A percentile compares a stretch with the other conserved stretches of the same genome.
Conservation (phyloP, 148 eudicot species). For the Camellia sinensis region DNA sequence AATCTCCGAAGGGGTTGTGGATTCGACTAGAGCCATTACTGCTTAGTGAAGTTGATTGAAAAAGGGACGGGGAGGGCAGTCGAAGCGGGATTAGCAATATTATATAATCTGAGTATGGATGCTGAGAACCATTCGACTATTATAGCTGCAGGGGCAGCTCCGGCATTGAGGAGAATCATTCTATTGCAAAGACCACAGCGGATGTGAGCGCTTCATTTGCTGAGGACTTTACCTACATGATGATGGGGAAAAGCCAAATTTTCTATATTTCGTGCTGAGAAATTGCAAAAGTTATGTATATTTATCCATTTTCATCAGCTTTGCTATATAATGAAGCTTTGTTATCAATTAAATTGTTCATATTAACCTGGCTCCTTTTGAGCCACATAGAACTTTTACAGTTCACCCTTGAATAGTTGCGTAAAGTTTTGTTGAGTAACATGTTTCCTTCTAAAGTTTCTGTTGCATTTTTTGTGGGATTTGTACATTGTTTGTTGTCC, state of each 20-base stretch:
- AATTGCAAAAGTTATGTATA: neutral
- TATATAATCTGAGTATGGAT: too few relatives aligned
- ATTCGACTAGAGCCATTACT: too few relatives aligned
- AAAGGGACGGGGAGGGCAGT: too few relatives aligned
- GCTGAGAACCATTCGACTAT: too few relatives aligned
- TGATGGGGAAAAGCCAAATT: neutral
- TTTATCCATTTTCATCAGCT: neutral
- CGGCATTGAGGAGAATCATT: too few relatives aligned
- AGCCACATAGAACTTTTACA: neutral
- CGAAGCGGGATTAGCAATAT: too few relatives aligned
- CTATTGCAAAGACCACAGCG: too few relatives aligned
- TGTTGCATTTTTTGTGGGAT: neutral
- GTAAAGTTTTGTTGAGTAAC: neutral
- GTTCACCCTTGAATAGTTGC: neutral
- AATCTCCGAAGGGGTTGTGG: too few relatives aligned
- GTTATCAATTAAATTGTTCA: neutral
- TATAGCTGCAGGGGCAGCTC: too few relatives aligned
- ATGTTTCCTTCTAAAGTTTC: neutral
- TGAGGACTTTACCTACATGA: conserved; percentile 66
- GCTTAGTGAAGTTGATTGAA: too few relatives aligned
- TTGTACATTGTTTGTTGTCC: too few relatives aligned
- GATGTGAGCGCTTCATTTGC: conserved; percentile 33
- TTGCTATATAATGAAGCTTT: neutral
- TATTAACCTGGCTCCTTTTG: neutral
- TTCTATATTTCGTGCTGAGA: neutral